A percentile compares a stretch with the other conserved stretches of the same genome.
phyloP scores from a whole-genome alignment of 306 rosid species.

The Erythrophleum fordii region DNA sequence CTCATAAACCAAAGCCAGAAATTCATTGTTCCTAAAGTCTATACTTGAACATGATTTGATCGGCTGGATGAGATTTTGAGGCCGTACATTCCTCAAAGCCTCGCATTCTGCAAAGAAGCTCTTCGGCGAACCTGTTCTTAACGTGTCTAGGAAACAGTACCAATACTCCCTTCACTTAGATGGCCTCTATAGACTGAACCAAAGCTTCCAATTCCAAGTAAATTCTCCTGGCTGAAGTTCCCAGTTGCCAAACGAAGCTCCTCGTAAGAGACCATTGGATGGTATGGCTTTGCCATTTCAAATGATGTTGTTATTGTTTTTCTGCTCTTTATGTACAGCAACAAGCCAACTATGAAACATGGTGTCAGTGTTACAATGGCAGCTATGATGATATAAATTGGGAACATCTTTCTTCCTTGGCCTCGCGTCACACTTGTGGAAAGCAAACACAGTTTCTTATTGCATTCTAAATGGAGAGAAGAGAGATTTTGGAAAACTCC shows the following conservation, averaged over 20 bases:
- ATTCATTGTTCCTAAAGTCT: slow-evolving; percentile 62
- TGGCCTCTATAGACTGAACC: slow-evolving; percentile 71
- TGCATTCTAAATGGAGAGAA: slow-evolving; percentile 63
- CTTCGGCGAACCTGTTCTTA: slow-evolving; percentile 51
- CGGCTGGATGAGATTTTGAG: slow-evolving; percentile 66
- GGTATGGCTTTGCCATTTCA: slow-evolving; percentile 40
- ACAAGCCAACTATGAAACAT: slow-evolving; percentile 38
- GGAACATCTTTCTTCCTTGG: slow-evolving; percentile 35
- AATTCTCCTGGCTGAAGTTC: slow-evolving; percentile 52
- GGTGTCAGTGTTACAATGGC: slow-evolving; percentile 33
- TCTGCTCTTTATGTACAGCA: slow-evolving; percentile 41
- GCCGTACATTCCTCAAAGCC: slow-evolving; percentile 63
- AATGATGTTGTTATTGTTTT: slow-evolving; percentile 32
- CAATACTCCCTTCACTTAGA: slow-evolving; percentile 42
- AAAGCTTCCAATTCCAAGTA: slow-evolving; percentile 68
- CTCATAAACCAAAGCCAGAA: slow-evolving; percentile 73
- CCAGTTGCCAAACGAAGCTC: slow-evolving; percentile 66
- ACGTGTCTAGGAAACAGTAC: slow-evolving; percentile 51
- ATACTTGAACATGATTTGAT: slow-evolving; percentile 78
- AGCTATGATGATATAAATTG: slow-evolving; percentile 34
- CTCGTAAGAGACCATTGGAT: slow-evolving; percentile 55
- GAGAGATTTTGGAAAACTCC: slow-evolving; percentile 57
- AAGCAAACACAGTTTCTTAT: slow-evolving; percentile 57
- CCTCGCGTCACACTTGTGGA: slow-evolving; percentile 40
- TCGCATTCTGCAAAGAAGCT: slow-evolving; percentile 82